Base-by-base conservation (phyloP, 2,329 filamentous ascomycete genomes). In the Aureobasidium sp. region DNA sequence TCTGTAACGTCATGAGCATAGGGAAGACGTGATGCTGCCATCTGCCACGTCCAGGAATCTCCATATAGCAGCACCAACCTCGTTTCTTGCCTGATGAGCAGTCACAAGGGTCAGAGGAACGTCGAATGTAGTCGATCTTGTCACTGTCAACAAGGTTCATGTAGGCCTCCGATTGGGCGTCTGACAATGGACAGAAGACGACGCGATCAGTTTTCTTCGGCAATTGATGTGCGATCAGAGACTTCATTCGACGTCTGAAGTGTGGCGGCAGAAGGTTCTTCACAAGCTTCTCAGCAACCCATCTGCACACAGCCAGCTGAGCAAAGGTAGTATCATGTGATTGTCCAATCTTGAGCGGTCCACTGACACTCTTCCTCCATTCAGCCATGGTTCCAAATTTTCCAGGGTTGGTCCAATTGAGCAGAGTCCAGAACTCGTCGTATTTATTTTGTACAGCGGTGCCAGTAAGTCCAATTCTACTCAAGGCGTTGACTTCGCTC, bases 401-500 rank as follows among this genome's bases (percentile, higher is more conserved):
- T 0, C 91, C 93, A 0, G 94, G 94, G 68, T 95, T 94, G 0
- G 91, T 92, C 94, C 94, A 99, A 72, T 99, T 96, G 2, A 99
- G 79, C 0, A 99, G 79, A 0, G 91, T 95, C 93, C 93, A 99
- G 0, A 99, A 81, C 73, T 99, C 94, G 71, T 97, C 91, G 72
- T 99, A 99, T 67, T 90, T 94, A 74, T 99, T 99, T 72, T 99
- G 94, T 48, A 99, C 97, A 0, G 93, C 93, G 0, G 94, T 99
- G 1, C 94, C 94, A 0, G 92, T 97, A 9, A 99, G 80, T 0
- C 94, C 94, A 64, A 99, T 92, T 37, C 94, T 85, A 70, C 94
- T 97, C 2, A 97, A 82, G 0, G 92, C 86, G 68, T 99, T 99
- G 67, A 97, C 80, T 64, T 92, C 85, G 68, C 91, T 89, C 88